Conservation (phyloP, 495 filamentous ascomycete genomes). For the Ramalina peruviana region DNA sequence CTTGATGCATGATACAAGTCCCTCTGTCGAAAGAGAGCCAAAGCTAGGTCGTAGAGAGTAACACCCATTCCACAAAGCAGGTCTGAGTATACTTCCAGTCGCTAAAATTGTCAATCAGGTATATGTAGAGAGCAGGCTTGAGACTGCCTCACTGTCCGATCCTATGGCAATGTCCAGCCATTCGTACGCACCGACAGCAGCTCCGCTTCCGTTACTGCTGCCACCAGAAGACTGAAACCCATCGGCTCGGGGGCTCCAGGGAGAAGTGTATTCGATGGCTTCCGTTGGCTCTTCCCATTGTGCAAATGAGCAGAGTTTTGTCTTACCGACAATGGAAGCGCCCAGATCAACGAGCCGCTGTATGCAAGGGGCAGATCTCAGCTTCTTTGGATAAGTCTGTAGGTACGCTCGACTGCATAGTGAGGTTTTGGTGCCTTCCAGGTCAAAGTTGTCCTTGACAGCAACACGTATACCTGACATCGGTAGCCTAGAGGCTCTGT, state of each 20-base stretch:
- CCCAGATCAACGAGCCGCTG: conserved; percentile 18
- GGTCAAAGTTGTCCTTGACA: conserved; percentile 22
- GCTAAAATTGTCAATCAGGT: too few relatives aligned
- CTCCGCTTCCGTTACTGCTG: conserved; percentile 14
- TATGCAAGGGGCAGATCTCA: conserved; percentile 1
- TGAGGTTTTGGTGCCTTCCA: conserved; percentile 18
- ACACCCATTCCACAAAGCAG: background rate
- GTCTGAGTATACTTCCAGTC: background rate
- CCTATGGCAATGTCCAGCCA: conserved; percentile 44
- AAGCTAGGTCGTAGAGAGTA: conserved; percentile 1
- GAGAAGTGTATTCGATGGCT: background rate
- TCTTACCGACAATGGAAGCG: conserved; percentile 1
- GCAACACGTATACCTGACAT: conserved; percentile 19
- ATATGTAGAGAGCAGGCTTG: too few relatives aligned
- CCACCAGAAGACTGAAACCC: conserved; percentile 11
- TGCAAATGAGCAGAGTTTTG: background rate
- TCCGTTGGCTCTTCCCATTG: background rate
- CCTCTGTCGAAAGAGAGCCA: background rate
- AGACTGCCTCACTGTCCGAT: conserved; percentile 15
- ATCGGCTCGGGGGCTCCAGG: conserved; percentile 12
- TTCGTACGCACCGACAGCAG: conserved; percentile 21
- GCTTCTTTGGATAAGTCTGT: conserved; percentile 10
- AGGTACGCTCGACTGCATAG: conserved; percentile 16
- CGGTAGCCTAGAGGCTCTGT: conserved; percentile 3
- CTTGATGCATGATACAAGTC: background rate